These are phyloP conservation scores for Phytopythium oedochilum DNA, from an alignment of 352 stramenopile species.

Conservation along the genomic window DNA sequence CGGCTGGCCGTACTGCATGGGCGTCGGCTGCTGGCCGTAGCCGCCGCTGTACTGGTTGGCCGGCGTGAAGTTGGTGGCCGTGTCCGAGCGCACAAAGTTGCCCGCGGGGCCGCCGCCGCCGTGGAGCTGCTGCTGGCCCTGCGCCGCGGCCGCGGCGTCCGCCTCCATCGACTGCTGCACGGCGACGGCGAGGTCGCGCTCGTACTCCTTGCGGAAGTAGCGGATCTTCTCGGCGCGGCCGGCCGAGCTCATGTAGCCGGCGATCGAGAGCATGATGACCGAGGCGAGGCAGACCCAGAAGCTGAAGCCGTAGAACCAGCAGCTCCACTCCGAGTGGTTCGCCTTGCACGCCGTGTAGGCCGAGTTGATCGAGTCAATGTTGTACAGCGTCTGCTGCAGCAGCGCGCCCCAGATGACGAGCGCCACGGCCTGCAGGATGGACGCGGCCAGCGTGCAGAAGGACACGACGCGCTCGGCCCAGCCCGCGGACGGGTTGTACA, in stretches of 20 bases:
- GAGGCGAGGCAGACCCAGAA: constrained; percentile 83
- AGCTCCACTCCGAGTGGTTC: constrained; percentile 61
- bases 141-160: constrained; percentile 21
- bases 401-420: constrained; percentile 77
- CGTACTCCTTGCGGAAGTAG: constrained; percentile 82
- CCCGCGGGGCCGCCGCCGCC: constrained; percentile 9
- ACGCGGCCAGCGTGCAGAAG: constrained; percentile 76
- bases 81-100: constrained; percentile 44
- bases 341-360: constrained; percentile 74
- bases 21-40: constrained; percentile 27
- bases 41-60: constrained; percentile 4
- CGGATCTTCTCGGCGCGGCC: constrained; percentile 80
- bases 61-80: constrained; percentile 23
- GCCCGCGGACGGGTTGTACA: constrained; percentile 71
- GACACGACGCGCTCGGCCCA: constrained; percentile 74
- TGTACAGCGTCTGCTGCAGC: constrained; percentile 73
- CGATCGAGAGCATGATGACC: constrained; percentile 73
- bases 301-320: constrained; percentile 86
- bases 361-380: constrained; percentile 75
- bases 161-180: constrained; percentile 72
- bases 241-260: constrained; percentile 74
- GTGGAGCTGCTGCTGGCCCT: constrained; percentile 5
- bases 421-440: constrained; percentile 69
- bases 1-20: constrained; percentile 23
- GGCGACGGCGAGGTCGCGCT: constrained; percentile 65